Conservation (phyloP, 2,329 filamentous ascomycete genomes). For the Arthrocladium fulminans region DNA sequence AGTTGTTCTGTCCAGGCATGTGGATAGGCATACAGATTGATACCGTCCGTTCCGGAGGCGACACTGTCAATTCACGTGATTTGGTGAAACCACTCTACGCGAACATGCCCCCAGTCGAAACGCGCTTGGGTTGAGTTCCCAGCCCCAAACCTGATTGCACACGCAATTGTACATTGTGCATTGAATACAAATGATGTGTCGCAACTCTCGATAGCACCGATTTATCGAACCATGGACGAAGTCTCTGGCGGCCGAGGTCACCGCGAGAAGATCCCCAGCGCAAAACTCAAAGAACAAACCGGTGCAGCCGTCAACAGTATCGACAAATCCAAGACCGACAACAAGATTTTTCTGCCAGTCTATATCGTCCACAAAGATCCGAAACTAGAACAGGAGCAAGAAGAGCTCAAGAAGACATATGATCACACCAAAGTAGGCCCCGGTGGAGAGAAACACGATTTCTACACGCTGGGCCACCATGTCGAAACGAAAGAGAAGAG, state of each 20-base stretch:
- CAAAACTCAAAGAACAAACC: conserved; percentile 22
- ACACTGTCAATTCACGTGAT: too few species aligned
- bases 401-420: conserved; percentile 20
- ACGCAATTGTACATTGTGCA: too few species aligned
- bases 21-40: neutral
- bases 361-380: conserved; percentile 22
- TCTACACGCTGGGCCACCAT: conserved; percentile 22
- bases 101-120: too few species aligned
- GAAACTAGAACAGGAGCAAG: conserved; percentile 22
- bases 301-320: conserved; percentile 10
- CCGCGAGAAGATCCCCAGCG: conserved; percentile 22
- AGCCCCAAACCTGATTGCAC: too few species aligned
- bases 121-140: too few species aligned
- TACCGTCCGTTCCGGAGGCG: too few species aligned
- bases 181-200: neutral
- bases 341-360: conserved; percentile 17
- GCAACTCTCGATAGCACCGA: neutral
- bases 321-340: conserved; percentile 19
- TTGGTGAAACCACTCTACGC: too few species aligned
- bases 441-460: conserved; percentile 21
- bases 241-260: conserved; percentile 19
- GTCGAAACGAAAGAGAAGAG: conserved; percentile 23
- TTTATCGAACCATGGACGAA: conserved; percentile 17
- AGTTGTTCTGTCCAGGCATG: neutral
- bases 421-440: conserved; percentile 19